phyloP scores from a whole-genome alignment of 2,329 filamentous ascomycete genomes.

The Sclerotinia nivalis region DNA sequence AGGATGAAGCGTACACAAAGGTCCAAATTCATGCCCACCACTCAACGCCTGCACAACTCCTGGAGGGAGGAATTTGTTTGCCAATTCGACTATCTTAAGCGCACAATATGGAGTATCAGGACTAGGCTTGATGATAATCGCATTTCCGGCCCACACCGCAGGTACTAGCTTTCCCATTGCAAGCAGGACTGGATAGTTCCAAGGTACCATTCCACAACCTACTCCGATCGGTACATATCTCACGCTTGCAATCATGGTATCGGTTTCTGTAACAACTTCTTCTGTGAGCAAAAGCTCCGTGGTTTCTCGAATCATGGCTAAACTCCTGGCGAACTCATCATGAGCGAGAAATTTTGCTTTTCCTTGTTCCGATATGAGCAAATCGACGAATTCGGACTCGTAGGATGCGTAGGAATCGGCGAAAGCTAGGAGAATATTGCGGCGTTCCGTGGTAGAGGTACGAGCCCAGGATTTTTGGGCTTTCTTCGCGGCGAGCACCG shows the following conservation, averaged over 20 bases:
- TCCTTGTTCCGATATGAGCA: conserved; percentile 52
- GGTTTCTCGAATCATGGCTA: conserved; percentile 21
- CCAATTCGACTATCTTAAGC: conserved; percentile 55
- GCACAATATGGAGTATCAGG: conserved; percentile 55
- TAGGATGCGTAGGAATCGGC: conserved; percentile 45
- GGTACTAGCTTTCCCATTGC: conserved; percentile 52
- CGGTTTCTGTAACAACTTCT: conserved; percentile 22
- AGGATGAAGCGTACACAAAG: conserved; percentile 54
- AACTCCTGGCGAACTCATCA: conserved; percentile 25
- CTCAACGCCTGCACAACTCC: conserved; percentile 51
- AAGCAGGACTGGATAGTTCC: conserved; percentile 57
- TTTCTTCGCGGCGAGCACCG: conserved; percentile 48
- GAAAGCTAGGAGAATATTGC: conserved; percentile 40
- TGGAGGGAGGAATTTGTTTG: conserved; percentile 50
- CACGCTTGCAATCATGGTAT: conserved; percentile 43
- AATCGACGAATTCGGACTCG: conserved; percentile 22
- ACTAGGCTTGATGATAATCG: conserved; percentile 58
- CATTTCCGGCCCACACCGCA: conserved; percentile 53
- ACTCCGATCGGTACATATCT: conserved; percentile 51
- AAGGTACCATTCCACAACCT: conserved; percentile 57
- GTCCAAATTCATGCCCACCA: conserved; percentile 52
- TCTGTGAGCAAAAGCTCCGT: conserved; percentile 19
- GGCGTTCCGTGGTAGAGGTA: conserved; percentile 47
- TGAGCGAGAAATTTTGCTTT: conserved; percentile 45
- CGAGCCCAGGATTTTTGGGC: conserved; percentile 51